Percentiles rank a stretch among this genome's conserved stretches.
Conservation (phyloP, 2,329 filamentous ascomycete species). For the Periconia sp. region DNA sequence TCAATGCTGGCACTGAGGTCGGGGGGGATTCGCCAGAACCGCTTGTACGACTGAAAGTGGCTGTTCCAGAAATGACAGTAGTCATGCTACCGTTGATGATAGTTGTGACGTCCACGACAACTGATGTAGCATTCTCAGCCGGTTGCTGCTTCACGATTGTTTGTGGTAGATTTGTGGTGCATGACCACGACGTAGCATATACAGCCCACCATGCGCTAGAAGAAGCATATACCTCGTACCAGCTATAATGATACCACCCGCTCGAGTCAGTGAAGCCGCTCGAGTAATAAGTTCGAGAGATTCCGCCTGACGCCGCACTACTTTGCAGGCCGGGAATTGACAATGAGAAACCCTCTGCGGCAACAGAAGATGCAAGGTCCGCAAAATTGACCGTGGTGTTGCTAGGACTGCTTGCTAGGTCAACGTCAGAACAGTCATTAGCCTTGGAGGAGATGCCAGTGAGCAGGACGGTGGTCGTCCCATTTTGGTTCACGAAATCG, state of each 20-base stretch:
- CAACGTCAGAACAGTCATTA: slow-evolving; percentile 23
- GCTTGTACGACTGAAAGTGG: slow-evolving; percentile 19
- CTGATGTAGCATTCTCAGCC: slow-evolving; percentile 14
- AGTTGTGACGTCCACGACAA: slow-evolving; percentile 21
- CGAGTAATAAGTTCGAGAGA: slow-evolving; percentile 26
- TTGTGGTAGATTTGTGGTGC: slow-evolving; percentile 24
- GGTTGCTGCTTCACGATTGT: slow-evolving; percentile 27
- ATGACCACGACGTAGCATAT: slow-evolving; percentile 32
- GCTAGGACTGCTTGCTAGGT: slow-evolving; percentile 5
- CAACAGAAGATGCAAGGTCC: slow-evolving; percentile 29
- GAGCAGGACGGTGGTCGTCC: slow-evolving; percentile 27
- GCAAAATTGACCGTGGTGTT: slow-evolving; percentile 24
- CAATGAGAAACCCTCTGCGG: slow-evolving; percentile 20
- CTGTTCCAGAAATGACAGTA: slow-evolving; percentile 30
- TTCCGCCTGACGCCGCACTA: slow-evolving; percentile 25
- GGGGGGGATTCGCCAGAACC: slow-evolving; percentile 21
- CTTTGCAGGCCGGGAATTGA: slow-evolving; percentile 31
- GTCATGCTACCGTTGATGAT: slow-evolving; percentile 30
- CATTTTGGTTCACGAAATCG: slow-evolving; percentile 18
- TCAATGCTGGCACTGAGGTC: slow-evolving; percentile 30
- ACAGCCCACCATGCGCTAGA: slow-evolving; percentile 34
- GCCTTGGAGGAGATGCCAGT: slow-evolving; percentile 25
- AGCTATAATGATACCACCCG: slow-evolving; percentile 30
- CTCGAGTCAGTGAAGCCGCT: slow-evolving; percentile 24
- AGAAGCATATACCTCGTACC: slow-evolving; percentile 29